Percentiles rank a stretch among this genome's conserved stretches.
These are phyloP conservation scores for Scenedesmus sp. DNA, from an alignment of 163 green algal genomes.

Conservation along the genomic window DNA sequence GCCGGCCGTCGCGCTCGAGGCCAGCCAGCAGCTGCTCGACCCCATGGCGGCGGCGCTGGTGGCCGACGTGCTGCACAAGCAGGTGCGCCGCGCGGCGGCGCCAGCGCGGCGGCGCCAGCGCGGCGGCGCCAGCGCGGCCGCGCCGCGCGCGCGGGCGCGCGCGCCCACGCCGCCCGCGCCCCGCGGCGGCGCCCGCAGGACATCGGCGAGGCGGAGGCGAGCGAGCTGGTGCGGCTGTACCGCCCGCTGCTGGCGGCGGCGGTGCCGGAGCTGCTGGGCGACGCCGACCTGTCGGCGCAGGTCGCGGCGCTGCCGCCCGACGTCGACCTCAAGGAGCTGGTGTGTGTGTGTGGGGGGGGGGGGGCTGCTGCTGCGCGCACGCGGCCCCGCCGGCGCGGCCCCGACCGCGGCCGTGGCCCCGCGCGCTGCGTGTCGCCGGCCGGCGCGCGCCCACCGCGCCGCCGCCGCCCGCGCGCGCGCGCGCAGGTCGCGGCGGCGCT, in stretches of 20 bases:
- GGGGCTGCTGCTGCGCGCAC: neutral
- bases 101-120: too few relatives aligned
- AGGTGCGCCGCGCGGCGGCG: conserved; percentile 1
- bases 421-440: too few relatives aligned
- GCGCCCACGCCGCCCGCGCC: too few relatives aligned
- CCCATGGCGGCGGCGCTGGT: conserved; percentile 7
- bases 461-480: neutral
- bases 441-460: too few relatives aligned
- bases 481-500: conserved; percentile 33
- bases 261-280: conserved; percentile 17
- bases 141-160: too few relatives aligned
- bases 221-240: conserved; percentile 62
- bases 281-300: conserved; percentile 26
- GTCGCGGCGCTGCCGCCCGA: neutral
- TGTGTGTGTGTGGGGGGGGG: neutral
- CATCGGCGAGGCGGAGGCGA: conserved; percentile 67
- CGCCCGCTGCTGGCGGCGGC: conserved; percentile 7
- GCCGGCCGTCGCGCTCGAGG: conserved; percentile 32
- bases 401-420: too few relatives aligned
- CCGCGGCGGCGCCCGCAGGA: conserved; percentile 55
- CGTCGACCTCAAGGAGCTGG: conserved; percentile 34
- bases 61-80: conserved; percentile 42
- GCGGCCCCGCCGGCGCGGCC: too few relatives aligned
- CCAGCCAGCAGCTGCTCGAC: conserved; percentile 18
- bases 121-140: too few relatives aligned